Conservation (phyloP, 2,329 filamentous ascomycete genomes). For the Aquanectria penicillioides region DNA sequence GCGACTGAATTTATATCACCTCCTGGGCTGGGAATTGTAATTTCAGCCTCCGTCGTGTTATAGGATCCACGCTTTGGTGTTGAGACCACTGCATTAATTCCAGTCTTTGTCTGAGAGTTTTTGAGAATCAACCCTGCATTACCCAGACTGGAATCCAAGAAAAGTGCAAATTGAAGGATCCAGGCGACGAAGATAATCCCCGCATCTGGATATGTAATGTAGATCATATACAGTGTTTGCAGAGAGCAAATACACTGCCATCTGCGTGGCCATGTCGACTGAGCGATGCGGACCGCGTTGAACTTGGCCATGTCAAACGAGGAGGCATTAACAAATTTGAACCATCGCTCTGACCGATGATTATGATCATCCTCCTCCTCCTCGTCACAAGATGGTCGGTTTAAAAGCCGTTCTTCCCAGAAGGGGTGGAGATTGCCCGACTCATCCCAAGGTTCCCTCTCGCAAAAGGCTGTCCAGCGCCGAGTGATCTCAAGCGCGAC, state of each 20-base stretch:
- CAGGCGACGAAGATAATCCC: neutral
- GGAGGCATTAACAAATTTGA: neutral
- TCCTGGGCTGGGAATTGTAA: too few relatives aligned
- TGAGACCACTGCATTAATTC: too few relatives aligned
- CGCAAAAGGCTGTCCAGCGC: conserved; percentile 4
- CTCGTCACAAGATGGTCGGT: neutral
- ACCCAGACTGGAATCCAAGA: neutral
- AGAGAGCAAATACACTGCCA: conserved; percentile 1
- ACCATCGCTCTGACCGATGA: neutral
- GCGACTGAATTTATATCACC: too few relatives aligned
- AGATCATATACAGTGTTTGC: neutral
- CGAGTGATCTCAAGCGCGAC: neutral
- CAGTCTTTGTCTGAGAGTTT: too few relatives aligned
- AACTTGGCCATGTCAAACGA: neutral
- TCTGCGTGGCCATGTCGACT: neutral
- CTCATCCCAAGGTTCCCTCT: conserved; percentile 8
- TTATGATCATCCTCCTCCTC: neutral
- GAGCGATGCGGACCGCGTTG: neutral
- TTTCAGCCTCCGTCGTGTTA: too few relatives aligned
- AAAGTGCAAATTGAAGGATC: neutral
- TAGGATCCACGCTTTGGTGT: too few relatives aligned
- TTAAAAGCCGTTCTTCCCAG: neutral
- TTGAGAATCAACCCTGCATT: neutral
- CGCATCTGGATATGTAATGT: neutral
- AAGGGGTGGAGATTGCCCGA: neutral